Base-by-base conservation (phyloP, 148 eudicot species). In the Silene conica region DNA sequence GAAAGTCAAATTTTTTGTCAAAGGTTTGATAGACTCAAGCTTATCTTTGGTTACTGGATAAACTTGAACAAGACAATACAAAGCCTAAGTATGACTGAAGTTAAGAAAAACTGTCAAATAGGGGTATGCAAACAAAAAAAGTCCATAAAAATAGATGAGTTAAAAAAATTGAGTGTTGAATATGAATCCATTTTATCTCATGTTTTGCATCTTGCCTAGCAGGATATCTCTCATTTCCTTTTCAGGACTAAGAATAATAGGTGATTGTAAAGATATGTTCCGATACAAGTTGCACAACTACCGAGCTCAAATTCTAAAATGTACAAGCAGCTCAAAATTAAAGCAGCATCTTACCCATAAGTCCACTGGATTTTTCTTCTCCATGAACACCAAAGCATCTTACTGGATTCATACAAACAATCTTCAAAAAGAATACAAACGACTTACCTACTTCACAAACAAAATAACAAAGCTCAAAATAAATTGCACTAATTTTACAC, bases 81-180 rank as follows among this genome's bases (percentile, higher is more conserved):
- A 85, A 78, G 97, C 97, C 98, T 97, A 94, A 25, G 96, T 92
- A 82, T 92, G 97, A 77, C 98, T 94, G 74, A 94, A 94, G 83
- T 94, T 94, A 41, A 92, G 86, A 82, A 94, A 92, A 73, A 89
- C 87, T 78, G 98, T 97, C 84, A 94, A 80, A 82, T 94, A 94
- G 28, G 98, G 98, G 82, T 94, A 94, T 94, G 97, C 92, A 91
- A 68, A 55, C 1, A 77, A 75, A 21, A 18, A 72, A 48, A 22
- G 15, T 1, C 12, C 55, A 34, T 23, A 41, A 28, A 34, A 28
- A 28, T 3, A 21, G 34, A 61, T 45, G 20, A 64, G 59, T n/a
- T 7, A 64, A 8, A 45, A 12, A 31, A 26, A 5, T 28, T 38
- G 10, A 62, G 45, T 9, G 22, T 34, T 67, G 26, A 55, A 64